These are phyloP conservation scores for Populus ilicifolia DNA, from an alignment of 345 rosid genomes.

Conservation along the genomic window DNA sequence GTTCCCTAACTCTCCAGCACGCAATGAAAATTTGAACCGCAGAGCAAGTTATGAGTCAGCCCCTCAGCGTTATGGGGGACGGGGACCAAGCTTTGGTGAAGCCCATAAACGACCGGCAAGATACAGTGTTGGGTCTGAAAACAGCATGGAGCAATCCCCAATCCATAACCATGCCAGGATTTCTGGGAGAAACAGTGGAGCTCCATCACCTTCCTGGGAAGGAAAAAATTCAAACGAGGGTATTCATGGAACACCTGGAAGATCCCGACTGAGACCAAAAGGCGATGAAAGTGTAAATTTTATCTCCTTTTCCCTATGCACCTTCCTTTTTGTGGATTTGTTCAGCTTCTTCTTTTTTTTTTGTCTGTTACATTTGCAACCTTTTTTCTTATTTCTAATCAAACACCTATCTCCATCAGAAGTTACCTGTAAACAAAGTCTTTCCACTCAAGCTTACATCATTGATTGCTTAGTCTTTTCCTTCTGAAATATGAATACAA, in stretches of 20 bases:
- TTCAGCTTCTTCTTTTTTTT: neutral
- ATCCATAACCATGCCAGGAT: slow-evolving; percentile 44
- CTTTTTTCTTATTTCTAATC: neutral
- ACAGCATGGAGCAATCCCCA: slow-evolving; percentile 63
- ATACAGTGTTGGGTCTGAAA: slow-evolving; percentile 48
- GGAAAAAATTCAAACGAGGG: slow-evolving; percentile 50
- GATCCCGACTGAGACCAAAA: slow-evolving; percentile 49
- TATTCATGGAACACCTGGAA: slow-evolving; percentile 61
- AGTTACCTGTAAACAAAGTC: neutral
- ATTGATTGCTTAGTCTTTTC: neutral
- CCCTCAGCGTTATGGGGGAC: slow-evolving; percentile 47
- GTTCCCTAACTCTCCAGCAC: slow-evolving; percentile 45
- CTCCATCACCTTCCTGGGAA: slow-evolving; percentile 55
- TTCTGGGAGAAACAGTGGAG: slow-evolving; percentile 37
- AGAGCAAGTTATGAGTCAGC: slow-evolving; percentile 29
- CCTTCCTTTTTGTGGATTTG: neutral
- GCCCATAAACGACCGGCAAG: slow-evolving; percentile 40
- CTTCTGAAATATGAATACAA: neutral
- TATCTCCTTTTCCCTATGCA: neutral
- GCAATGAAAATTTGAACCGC: slow-evolving; percentile 31
- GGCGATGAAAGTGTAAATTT: slow-evolving; percentile 69
- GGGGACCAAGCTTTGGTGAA: slow-evolving; percentile 43
- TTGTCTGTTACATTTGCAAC: neutral
- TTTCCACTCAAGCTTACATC: neutral
- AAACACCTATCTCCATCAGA: neutral